phyloP scores from a whole-genome alignment of 2,329 filamentous ascomycete species.

The Emmonsiellopsis sp. region DNA sequence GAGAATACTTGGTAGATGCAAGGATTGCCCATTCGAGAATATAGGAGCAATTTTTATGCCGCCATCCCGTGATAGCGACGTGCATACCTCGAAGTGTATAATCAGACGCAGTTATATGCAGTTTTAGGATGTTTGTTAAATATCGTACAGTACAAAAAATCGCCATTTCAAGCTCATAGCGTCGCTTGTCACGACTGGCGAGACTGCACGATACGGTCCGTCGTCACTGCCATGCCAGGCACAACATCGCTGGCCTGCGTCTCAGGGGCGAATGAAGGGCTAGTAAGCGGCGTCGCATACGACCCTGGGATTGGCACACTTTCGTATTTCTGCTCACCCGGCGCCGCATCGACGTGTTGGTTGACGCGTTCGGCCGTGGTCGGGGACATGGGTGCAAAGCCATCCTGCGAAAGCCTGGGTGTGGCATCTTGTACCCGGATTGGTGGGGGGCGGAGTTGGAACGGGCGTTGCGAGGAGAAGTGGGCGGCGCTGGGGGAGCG shows the following conservation, averaged over 20 bases:
- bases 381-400: slow-evolving; percentile 39
- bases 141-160: background rate
- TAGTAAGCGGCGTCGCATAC: slow-evolving; percentile 49
- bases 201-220: slow-evolving; percentile 3
- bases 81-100: too few species aligned
- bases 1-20: background rate
- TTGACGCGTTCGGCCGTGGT: slow-evolving; percentile 40
- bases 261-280: slow-evolving; percentile 29
- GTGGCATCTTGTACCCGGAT: slow-evolving; percentile 68
- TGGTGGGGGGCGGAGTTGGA: slow-evolving; percentile 80
- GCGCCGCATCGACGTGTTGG: slow-evolving; percentile 59
- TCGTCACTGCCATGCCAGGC: slow-evolving; percentile 8
- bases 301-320: slow-evolving; percentile 82
- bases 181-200: background rate
- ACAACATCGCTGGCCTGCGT: background rate
- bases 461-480: slow-evolving; percentile 47
- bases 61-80: too few species aligned
- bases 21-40: too few species aligned
- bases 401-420: slow-evolving; percentile 55
- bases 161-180: too few species aligned
- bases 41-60: too few species aligned
- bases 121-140: too few species aligned
- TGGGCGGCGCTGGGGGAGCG: slow-evolving; percentile 50
- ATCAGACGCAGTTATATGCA: background rate
- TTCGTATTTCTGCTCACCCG: slow-evolving; percentile 76